Evolutionary conservation across 1,284 basidiomycete genomes (phyloP).

Genomic region (Jaminaea rosea): DNA sequence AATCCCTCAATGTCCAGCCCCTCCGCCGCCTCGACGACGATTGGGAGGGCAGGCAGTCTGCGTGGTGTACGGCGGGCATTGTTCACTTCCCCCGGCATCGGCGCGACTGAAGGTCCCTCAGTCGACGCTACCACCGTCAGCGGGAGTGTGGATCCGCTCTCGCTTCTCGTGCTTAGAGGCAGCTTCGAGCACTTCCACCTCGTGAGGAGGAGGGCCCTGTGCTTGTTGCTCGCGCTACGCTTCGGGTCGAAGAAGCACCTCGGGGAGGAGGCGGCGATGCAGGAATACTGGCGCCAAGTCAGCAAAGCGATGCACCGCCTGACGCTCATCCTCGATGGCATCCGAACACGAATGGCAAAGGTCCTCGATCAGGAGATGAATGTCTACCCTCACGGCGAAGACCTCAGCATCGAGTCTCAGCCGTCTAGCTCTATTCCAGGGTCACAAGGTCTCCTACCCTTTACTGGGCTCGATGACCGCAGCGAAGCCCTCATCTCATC

Average conservation of each 20-base stretch:
- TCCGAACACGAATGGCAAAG: constrained; percentile 9
- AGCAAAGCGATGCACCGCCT: constrained; percentile 3
- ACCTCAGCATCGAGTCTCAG: neutral
- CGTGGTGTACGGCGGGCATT: too few species aligned
- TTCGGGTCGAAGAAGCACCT: constrained; percentile 7
- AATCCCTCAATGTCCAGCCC: too few species aligned
- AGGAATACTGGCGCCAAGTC: constrained; percentile 8
- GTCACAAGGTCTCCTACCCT: neutral
- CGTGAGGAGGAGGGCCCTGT: constrained; percentile 19
- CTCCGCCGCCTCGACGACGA: too few species aligned
- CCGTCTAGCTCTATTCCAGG: neutral
- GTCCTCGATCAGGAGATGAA: neutral
- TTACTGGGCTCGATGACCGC: constrained; percentile 29
- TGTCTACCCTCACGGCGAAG: neutral
- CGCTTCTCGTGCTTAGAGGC: constrained; percentile 25
- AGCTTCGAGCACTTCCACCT: constrained; percentile 37
- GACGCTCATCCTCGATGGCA: neutral
- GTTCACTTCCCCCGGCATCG: too few species aligned
- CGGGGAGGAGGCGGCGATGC: neutral
- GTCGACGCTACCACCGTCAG: neutral
- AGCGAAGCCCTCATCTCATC: constrained; percentile 27
- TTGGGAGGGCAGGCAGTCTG: too few species aligned
- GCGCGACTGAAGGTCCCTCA: neutral
- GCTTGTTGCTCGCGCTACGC: constrained; percentile 27
- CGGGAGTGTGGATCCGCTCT: constrained; percentile 13